Base-by-base conservation (phyloP, 768 basidiomycete species). In the Kwoniella botswanensis region DNA sequence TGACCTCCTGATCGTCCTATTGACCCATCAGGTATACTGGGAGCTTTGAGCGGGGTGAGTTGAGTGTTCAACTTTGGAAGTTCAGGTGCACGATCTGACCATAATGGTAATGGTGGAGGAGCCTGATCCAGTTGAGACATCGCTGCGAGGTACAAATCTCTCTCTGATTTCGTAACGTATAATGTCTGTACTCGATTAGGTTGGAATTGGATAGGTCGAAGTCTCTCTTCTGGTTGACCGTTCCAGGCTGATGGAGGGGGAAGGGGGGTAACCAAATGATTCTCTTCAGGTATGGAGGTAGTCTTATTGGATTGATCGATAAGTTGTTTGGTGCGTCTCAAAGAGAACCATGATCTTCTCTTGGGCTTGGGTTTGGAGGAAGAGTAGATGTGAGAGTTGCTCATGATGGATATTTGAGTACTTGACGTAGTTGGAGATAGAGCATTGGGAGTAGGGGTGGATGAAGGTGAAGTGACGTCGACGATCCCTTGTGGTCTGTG, bases 111-210 rank as follows among this genome's bases (percentile, higher is more conserved):
- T 17, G 68, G 74, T 53, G 71, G 72, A 4, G 79, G 79, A n/a
- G 58, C 53, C 41, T 70, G 56, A 35, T 78, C 77, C 1, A 80
- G 68, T 41, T 78, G 75, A n/a, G 79, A 68, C 79, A 80, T 80
- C 9, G 79, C 79, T 18, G 77, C 77, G 3, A 80, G 71, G 63
- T 80, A 80, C 13, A 80, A 68, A 52, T 80, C 75, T 17, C 73
- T 74, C 35, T 80, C 79, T 2, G 77, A 78, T 18, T 76, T 76
- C 2, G 77, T 72, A 3, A 80, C 77, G 68, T 80, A 78, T 1
- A 80, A 61, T 15, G 77, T 78, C 12, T 72, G 70, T 24, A 77
- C 64, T 3, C 77, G 62, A 58, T 74, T 78, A 15, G 77, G 79
- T 3, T 69, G 52, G 62, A 75, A 79, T 69, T 73, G 73, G 52